These are phyloP conservation scores for Suhomyces vadensis DNA, from an alignment of 805 yeast genomes.

Conservation along the genomic window DNA sequence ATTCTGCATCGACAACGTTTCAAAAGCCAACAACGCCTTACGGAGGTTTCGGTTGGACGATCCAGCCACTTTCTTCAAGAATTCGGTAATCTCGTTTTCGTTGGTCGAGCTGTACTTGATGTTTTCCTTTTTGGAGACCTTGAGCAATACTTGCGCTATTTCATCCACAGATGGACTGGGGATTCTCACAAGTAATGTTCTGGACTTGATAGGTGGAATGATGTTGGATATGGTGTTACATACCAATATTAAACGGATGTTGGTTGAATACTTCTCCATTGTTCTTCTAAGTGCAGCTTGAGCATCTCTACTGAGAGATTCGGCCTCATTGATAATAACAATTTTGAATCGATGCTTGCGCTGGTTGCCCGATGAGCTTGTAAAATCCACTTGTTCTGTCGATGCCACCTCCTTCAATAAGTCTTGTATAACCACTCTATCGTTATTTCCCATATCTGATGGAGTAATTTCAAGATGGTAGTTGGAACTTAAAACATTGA, in stretches of 20 bases:
- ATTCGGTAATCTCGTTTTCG: constrained; percentile 28
- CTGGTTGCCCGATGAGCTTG: constrained; percentile 32
- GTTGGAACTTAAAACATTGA: constrained; percentile 89
- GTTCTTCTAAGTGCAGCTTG: constrained; percentile 95
- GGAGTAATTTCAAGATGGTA: constrained; percentile 95
- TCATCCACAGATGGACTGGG: constrained; percentile 75
- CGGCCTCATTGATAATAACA: constrained; percentile 90
- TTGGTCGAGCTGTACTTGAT: constrained; percentile 43
- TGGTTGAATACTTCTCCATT: constrained; percentile 91
- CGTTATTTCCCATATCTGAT: constrained; percentile 94
- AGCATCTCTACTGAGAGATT: constrained; percentile 85
- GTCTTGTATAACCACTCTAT: constrained; percentile 92
- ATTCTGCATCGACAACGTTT: constrained; percentile 74
- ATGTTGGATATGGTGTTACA: constrained; percentile 91
- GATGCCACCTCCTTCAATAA: constrained; percentile 91
- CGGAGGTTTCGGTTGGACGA: constrained; percentile 73
- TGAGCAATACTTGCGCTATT: constrained; percentile 52
- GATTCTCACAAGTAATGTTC: constrained; percentile 84
- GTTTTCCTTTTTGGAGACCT: constrained; percentile 59
- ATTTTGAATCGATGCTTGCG: constrained; percentile 64
- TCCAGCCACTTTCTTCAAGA: constrained; percentile 53
- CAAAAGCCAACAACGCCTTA: constrained; percentile 73
- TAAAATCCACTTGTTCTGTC: constrained; percentile 89
- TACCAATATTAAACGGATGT: constrained; percentile 78
- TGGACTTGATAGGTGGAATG: constrained; percentile 90